These are phyloP conservation scores for Cucumis melo DNA, from an alignment of 306 rosid species.

Conservation along the genomic window DNA sequence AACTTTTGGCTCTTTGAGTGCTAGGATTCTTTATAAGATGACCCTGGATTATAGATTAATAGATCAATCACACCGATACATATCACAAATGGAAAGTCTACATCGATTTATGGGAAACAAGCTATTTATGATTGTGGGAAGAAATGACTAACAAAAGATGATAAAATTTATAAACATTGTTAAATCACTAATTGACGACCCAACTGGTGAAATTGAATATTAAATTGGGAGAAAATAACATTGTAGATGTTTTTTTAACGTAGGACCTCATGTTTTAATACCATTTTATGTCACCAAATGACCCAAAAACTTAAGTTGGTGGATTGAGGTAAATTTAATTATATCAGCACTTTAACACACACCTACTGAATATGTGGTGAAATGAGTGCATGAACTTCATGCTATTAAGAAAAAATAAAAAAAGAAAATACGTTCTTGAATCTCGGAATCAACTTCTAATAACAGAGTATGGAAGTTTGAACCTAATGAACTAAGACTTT, in stretches of 20 bases:
- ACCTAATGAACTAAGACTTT: neutral
- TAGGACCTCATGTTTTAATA: too few relatives aligned
- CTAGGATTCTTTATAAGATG: conserved; percentile 92
- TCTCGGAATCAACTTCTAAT: neutral
- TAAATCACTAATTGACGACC: too few relatives aligned
- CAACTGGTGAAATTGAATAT: too few relatives aligned
- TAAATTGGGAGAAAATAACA: too few relatives aligned
- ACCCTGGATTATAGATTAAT: conserved; percentile 38
- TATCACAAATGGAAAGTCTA: neutral
- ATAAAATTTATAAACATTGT: neutral
- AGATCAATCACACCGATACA: conserved; percentile 5
- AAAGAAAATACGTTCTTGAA: neutral
- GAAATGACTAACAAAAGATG: neutral
- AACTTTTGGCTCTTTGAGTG: conserved; percentile 93
- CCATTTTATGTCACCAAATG: too few relatives aligned
- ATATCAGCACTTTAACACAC: too few relatives aligned
- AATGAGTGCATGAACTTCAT: neutral
- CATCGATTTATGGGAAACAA: neutral
- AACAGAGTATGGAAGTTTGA: neutral
- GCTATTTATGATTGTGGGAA: neutral
- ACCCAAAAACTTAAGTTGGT: too few relatives aligned
- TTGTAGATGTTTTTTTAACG: too few relatives aligned
- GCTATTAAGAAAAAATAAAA: neutral
- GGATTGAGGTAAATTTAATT: too few relatives aligned
- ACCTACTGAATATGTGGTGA: neutral